Conservation (phyloP, 805 yeast species). For the Pichia deserticola region DNA sequence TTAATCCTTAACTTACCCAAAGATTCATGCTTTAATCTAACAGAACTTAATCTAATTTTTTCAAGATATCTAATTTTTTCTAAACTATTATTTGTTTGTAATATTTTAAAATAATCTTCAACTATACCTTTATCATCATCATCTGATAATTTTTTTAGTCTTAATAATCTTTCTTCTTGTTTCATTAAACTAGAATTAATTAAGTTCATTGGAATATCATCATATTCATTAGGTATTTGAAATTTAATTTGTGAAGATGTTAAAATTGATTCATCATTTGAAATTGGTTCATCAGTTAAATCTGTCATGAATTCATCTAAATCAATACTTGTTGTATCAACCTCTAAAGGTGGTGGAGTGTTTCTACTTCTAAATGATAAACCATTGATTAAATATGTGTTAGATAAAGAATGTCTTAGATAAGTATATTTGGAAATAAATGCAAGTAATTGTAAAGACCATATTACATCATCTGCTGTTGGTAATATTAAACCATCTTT, state of each 20-base stretch:
- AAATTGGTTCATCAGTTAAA: not conserved
- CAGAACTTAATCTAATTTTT: slow-evolving; percentile 22
- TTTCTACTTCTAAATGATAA: slow-evolving; percentile 44
- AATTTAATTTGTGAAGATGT: not conserved
- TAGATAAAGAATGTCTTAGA: slow-evolving; percentile 65
- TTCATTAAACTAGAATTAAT: not conserved
- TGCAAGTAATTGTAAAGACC: slow-evolving; percentile 89
- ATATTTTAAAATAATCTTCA: slow-evolving; percentile 17
- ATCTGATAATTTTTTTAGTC: slow-evolving; percentile 6
- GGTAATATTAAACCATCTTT: slow-evolving; percentile 75
- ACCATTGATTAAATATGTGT: slow-evolving; percentile 66
- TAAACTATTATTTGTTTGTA: slow-evolving; percentile 17
- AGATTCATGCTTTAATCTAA: slow-evolving; percentile 24
- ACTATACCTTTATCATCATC: slow-evolving; percentile 6
- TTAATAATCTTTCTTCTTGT: slow-evolving; percentile 3
- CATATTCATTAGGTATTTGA: not conserved
- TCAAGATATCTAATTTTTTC: slow-evolving; percentile 23
- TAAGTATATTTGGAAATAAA: slow-evolving; percentile 87
- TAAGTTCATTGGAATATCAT: too few relatives aligned
- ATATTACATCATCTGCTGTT: slow-evolving; percentile 84
- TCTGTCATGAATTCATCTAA: slow-evolving; percentile 22
- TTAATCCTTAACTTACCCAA: slow-evolving; percentile 21
- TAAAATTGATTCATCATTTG: slow-evolving; percentile 11
- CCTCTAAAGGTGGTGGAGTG: slow-evolving; percentile 28
- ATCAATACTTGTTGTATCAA: slow-evolving; percentile 19